Evolutionary conservation across 2,329 filamentous ascomycete genomes (phyloP).

Genomic region (Colletotrichum agaves): DNA sequence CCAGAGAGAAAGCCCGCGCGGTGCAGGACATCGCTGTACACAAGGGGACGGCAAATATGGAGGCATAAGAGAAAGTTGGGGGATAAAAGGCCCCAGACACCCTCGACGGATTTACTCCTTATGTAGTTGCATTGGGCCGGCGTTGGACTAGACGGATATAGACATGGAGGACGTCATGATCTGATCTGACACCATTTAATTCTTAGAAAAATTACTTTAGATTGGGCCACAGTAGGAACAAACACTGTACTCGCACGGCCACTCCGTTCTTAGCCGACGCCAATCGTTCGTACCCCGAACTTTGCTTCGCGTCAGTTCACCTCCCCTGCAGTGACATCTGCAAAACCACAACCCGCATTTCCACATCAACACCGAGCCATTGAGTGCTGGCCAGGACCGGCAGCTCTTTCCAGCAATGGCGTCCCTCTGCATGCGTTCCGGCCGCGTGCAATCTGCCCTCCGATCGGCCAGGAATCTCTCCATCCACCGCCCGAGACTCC

Average conservation of each 20-base stretch:
- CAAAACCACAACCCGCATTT: constrained; percentile 12
- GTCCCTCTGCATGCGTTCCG: constrained; percentile 43
- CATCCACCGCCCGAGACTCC: constrained; percentile 40
- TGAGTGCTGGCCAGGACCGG: constrained; percentile 47
- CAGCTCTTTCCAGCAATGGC: constrained; percentile 45
- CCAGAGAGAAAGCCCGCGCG: not conserved
- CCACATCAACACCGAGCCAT: constrained; percentile 42
- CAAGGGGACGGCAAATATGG: constrained; percentile 22
- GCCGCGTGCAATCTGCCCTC: constrained; percentile 41
- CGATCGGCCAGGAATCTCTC: constrained; percentile 36
- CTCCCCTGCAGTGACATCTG: constrained; percentile 15
- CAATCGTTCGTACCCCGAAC: constrained; percentile 17
- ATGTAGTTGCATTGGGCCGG: constrained; percentile 30
- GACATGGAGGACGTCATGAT: constrained; percentile 32
- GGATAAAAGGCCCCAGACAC: not conserved
- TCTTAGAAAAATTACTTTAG: constrained; percentile 7
- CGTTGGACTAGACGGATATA: constrained; percentile 24
- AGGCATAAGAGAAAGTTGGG: constrained; percentile 3
- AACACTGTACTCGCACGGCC: constrained; percentile 10
- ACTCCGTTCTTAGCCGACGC: constrained; percentile 7
- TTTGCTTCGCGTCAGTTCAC: constrained; percentile 10
- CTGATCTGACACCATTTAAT: constrained; percentile 23
- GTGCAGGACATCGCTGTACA: constrained; percentile 23
- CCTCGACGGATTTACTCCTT: constrained; percentile 10
- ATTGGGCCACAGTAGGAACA: not conserved